phyloP scores from a whole-genome alignment of 441 rosid species.

The Erodium chrysanthum region DNA sequence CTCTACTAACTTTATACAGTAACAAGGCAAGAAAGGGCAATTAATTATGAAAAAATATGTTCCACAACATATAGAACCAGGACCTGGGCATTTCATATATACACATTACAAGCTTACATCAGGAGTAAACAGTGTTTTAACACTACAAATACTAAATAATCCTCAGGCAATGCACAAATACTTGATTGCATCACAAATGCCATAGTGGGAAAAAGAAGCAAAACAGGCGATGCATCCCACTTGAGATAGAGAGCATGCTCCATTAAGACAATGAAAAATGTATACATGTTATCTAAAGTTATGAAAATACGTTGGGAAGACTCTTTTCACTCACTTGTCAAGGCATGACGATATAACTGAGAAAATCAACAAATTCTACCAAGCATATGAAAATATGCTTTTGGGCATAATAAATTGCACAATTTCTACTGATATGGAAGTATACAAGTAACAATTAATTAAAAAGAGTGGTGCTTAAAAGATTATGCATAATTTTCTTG shows the following conservation, averaged over 20 bases:
- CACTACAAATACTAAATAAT: not conserved
- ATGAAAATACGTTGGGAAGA: no score
- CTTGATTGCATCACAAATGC: constrained; percentile 1
- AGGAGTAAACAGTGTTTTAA: not conserved
- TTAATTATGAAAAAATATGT: not conserved
- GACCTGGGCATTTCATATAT: not conserved
- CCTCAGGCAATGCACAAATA: not conserved
- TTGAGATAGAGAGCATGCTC: not conserved
- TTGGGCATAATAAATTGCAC: not conserved
- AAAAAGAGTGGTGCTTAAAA: not conserved
- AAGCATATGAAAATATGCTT: not conserved
- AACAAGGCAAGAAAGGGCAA: not conserved
- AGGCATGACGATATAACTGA: constrained; percentile 1
- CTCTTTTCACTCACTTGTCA: not conserved
- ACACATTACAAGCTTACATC: not conserved
- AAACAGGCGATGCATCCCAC: not conserved
- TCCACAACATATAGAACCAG: not conserved
- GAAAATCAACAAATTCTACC: not conserved
- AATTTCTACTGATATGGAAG: not conserved
- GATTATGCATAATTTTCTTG: not conserved
- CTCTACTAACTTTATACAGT: not conserved
- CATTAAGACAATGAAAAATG: not conserved
- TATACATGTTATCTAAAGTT: not conserved
- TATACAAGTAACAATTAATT: not conserved
- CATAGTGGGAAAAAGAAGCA: not conserved